Evolutionary conservation across 352 stramenopile genomes (phyloP).

Genomic region (Phytophthora tentaculata): DNA sequence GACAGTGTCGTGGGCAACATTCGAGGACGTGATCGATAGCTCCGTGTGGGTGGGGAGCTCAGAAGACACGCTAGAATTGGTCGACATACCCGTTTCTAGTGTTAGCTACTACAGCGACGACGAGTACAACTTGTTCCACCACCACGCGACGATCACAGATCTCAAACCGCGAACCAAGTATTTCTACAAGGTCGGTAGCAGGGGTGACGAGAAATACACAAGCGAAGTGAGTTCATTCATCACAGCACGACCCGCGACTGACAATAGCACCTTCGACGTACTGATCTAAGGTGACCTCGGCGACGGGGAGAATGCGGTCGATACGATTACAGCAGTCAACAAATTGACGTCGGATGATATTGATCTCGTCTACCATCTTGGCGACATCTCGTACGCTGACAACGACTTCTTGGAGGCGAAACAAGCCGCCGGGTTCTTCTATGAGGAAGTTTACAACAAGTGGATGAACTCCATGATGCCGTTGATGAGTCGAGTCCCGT

Average conservation of each 20-base stretch:
- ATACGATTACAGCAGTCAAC: neutral
- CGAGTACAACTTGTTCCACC: neutral
- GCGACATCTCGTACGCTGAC: neutral
- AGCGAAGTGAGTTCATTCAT: neutral
- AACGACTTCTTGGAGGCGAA: neutral
- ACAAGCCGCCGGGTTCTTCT: neutral
- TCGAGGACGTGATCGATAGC: conserved; percentile 44
- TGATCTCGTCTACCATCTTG: conserved; percentile 1
- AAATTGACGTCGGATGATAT: neutral
- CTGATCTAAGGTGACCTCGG: neutral
- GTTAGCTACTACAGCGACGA: conserved; percentile 50
- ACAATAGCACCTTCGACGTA: neutral
- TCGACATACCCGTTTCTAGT: conserved; percentile 28
- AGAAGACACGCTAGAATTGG: conserved; percentile 22
- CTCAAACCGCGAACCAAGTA: neutral
- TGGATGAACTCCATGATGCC: conserved; percentile 1
- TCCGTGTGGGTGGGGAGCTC: conserved; percentile 54
- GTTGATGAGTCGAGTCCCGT: neutral
- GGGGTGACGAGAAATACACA: neutral
- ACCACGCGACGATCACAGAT: neutral
- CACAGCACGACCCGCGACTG: neutral
- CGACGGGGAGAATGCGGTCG: neutral
- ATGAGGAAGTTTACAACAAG: conserved; percentile 4
- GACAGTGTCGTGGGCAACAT: conserved; percentile 69
- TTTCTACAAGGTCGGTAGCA: neutral